These are phyloP conservation scores for Carallia pectinifolia DNA, from an alignment of 345 rosid species.

Conservation along the genomic window DNA sequence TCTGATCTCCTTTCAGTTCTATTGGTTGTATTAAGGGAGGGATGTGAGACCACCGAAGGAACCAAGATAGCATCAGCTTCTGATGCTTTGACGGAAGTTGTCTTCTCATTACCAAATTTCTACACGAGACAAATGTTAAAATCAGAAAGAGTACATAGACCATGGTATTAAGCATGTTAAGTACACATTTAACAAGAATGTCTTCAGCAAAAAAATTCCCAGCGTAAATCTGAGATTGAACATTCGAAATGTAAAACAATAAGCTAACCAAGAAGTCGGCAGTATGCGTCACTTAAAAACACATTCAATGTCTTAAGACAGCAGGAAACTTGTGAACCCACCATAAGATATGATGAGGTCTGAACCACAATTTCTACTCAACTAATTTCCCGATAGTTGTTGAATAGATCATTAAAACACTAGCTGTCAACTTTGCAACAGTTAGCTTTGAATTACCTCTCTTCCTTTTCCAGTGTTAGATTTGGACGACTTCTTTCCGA, in stretches of 20 bases:
- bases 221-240: neutral
- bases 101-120: constrained; percentile 49
- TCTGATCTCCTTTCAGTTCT: constrained; percentile 43
- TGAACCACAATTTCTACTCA: no score
- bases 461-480: constrained; percentile 50
- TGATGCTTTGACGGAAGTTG: constrained; percentile 51
- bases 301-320: neutral
- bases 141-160: neutral
- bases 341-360: no score
- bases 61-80: constrained; percentile 48
- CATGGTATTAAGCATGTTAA: neutral
- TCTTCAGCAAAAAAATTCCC: neutral
- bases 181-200: neutral
- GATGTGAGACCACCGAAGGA: constrained; percentile 42
- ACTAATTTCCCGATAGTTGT: neutral
- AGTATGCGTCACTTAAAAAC: neutral
- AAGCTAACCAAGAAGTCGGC: neutral
- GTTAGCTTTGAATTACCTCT: constrained; percentile 46
- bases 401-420: neutral
- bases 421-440: neutral
- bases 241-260: neutral
- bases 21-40: constrained; percentile 22
- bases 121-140: constrained; percentile 17
- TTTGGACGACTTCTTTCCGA: constrained; percentile 82
- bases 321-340: no score